Base-by-base conservation (phyloP, 192 early-diverging fungal genomes). In the Linderina pennispora region DNA sequence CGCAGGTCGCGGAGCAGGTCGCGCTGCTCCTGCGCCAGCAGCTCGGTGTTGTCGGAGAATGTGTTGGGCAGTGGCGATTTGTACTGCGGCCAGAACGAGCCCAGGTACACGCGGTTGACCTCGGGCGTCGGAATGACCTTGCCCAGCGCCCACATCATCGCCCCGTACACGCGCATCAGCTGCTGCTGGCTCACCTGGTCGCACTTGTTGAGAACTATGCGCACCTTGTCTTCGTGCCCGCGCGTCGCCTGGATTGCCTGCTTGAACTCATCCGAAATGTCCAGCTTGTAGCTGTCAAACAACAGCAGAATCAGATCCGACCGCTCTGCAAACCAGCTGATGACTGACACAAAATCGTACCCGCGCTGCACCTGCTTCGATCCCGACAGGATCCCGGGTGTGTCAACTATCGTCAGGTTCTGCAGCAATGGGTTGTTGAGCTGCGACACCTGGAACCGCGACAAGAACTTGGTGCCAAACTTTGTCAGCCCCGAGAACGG, bases 121-220 rank as follows among this genome's bases (percentile, higher is more conserved):
- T 94, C 90, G 10, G 91, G 90, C 2, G 87, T 91, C 34, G 84
- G 77, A 15, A 94, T 77, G 8, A 92, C 88, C 59, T 86, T 88
- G 15, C 90, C 91, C 8, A 94, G 73, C 16, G 86, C 86, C 88
- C 88, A 94, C 91, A 94, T 94, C 63, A 94, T 69, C 2, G 90
- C 89, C 39, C 91, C 91, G 61, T 93, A 90, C 45, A 93, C 89
- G 19, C 90, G 73, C 84, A 92, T 87, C 47, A 92, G 61, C 61
- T 94, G 84, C 53, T 91, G 89, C 43, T 82, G 81, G 55, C 65
- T 86, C 21, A 94, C 83, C 82, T 81, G 82, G 60, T 94, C 88
- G 36, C 83, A 80, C 62, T 94, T 94, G 73, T 94, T 94, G 23
- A 94, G 65, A 43, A 91, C 83, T 4, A 91, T 77, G 20, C 85